Evolutionary conservation across 2,329 filamentous ascomycete genomes (phyloP), one percentile per base, ranked within the genome.

Genomic region (Diaporthe batatas): DNA sequence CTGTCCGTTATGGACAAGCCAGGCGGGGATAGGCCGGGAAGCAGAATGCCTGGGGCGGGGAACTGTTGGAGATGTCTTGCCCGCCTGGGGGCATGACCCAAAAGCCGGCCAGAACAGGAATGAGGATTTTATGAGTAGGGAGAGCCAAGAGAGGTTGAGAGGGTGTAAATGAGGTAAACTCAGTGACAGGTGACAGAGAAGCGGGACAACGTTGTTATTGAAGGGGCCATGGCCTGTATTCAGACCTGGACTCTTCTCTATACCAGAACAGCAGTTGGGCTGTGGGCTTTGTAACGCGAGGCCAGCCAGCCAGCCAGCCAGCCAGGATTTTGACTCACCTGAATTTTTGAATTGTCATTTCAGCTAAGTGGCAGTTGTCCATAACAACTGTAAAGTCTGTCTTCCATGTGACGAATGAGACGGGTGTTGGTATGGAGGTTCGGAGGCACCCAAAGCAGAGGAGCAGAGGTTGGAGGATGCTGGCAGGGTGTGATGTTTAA

Each of bases 291-390:
- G 21, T 8, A 49, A 34, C 1, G 12, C 16, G 29, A 16, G 14
- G 32, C 23, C 54, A 55, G 36, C 34, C 53, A 49, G n/a, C 53
- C 8, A 14, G 29, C 23, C 54, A 55, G 36, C 34, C 53, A 49
- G 12, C 53, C 8, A 12, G 6, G 10, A 14, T 39, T 42, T 47
- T 10, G 25, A 51, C 72, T 44, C 65, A 74, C 72, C 70, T 74
- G 57, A 72, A 57, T 39, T 54, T 70, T 12, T 65, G 59, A 12
- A 64, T 49, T 11, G 34, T 69, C 72, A 65, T 70, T 23, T n/a
- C 44, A 25, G 8, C 23, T 7, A 23, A 42, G 11, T 21, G 23
- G 25, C 1, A n/a, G 29, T 44, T 42, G 59, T 62, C 42, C 32
- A 42, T 57, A 44, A 54, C 29, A 49, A n/a, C 23, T 39, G 34